Base-by-base conservation (phyloP, 148 eudicot genomes). In the Cornus florida region DNA sequence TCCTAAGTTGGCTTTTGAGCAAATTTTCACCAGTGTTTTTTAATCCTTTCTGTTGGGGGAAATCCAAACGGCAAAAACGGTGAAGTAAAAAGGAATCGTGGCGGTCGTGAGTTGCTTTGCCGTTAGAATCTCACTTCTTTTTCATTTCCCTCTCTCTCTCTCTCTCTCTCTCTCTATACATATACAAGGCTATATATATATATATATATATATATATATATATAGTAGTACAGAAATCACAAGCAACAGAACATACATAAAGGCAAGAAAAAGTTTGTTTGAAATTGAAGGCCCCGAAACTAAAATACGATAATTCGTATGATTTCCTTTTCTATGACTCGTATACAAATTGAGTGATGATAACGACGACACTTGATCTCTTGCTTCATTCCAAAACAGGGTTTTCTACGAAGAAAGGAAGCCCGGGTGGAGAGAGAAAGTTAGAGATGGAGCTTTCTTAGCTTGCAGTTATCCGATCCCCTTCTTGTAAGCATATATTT, bases 401-500 rank as follows among this genome's bases (percentile, higher is more conserved):
- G 78, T 71, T 80, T 71, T 80, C 60, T 67, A 59, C 20, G 41
- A 17, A 28, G 50, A 67, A 43, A 76, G 72, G 67, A 76, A 46
- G 46, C 78, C 62, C 38, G 65, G 22, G 23, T 41, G 65, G 70
- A 41, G 19, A 70, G 70, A 74, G 62, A 79, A 53, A 77, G 53
- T 77, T 67, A 14, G 70, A 22, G 56, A 65, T 35, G 38, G 38
- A 48, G 67, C 70, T 87, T 80, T 78, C 88, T 83, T 87, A 62
- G 83, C 86, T 85, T 83, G 59, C 71, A 87, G 88, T 80, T 87
- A 79, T 85, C 74, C 80, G 81, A 88, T 85, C 80, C 88, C 84
- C 83, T 79, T 81, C 86, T 84, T 87, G 91, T 87, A 91, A 91
- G 92, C 83, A 72, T 86, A 78, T 69, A 23, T 72, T 76, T 79